A percentile compares a stretch with the other conserved stretches of the same genome.
Evolutionary conservation across 2,329 filamentous ascomycete genomes (phyloP).

Genomic region (Fusarium clavum): DNA sequence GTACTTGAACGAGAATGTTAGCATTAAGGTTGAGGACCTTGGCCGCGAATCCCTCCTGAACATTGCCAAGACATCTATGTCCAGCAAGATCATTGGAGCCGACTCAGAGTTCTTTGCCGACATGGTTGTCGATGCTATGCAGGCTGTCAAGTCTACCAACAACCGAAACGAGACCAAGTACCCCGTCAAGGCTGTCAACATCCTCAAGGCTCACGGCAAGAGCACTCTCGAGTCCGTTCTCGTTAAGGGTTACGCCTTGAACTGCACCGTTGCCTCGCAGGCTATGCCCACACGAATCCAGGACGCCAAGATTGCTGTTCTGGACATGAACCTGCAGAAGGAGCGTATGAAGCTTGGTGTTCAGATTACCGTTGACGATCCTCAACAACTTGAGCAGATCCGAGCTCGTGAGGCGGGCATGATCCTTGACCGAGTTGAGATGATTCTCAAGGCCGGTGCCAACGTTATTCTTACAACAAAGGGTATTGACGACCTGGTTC

Average conservation of each 20-base stretch:
- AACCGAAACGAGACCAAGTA: constrained; percentile 93
- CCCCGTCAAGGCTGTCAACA: constrained; percentile 98
- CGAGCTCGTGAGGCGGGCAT: constrained; percentile 92
- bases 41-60: constrained; percentile 90
- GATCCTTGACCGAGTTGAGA: constrained; percentile 91
- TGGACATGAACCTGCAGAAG: constrained; percentile 99
- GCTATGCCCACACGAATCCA: constrained; percentile 94
- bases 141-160: constrained; percentile 92
- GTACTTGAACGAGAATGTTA: constrained; percentile 99
- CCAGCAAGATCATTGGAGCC: constrained; percentile 96
- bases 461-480: constrained; percentile 98
- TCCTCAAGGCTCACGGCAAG: constrained; percentile 98
- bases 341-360: constrained; percentile 99
- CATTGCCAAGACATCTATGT: constrained; percentile 99
- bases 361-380: constrained; percentile 97
- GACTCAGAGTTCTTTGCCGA: constrained; percentile 97
- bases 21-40: constrained; percentile 92
- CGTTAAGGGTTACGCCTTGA: constrained; percentile 95
- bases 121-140: constrained; percentile 96
- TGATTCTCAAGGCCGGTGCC: constrained; percentile 97
- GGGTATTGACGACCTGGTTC: constrained; percentile 94
- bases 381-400: constrained; percentile 97
- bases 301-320: constrained; percentile 94
- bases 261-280: constrained; percentile 98
- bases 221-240: constrained; percentile 87